phyloP scores from a whole-genome alignment of 495 filamentous ascomycete species.

The Thermothielavioides terrestris region DNA sequence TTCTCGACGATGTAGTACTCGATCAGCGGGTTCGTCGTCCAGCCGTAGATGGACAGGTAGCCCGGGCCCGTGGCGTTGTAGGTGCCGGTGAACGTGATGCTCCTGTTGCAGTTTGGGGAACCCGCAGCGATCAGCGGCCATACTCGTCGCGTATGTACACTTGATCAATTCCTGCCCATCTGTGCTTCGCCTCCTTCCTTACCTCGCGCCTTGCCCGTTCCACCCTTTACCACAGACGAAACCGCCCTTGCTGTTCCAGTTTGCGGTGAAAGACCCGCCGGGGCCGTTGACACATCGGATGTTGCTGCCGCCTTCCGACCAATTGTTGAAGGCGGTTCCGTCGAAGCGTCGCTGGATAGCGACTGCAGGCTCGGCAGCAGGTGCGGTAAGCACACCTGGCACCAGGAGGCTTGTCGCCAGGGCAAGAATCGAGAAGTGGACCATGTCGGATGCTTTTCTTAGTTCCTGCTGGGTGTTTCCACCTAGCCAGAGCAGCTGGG shows the following conservation, averaged over 20 bases:
- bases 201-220: conserved; percentile 15
- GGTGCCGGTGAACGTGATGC: conserved; percentile 46
- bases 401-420: not conserved
- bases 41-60: conserved; percentile 56
- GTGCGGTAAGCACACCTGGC: not conserved
- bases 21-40: conserved; percentile 53
- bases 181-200: no score
- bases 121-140: no score
- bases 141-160: no score
- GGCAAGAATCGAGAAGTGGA: not conserved
- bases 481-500: not conserved
- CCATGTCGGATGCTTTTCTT: not conserved
- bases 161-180: no score
- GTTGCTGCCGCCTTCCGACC: conserved; percentile 47
- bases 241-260: conserved; percentile 45
- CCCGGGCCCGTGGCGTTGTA: conserved; percentile 51
- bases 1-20: conserved; percentile 60
- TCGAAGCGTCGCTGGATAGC: not conserved
- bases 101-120: conserved; percentile 20
- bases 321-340: conserved; percentile 43
- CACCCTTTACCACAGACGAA: conserved; percentile 57
- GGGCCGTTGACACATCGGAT: conserved; percentile 48
- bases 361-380: not conserved
- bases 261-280: conserved; percentile 44
- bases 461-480: not conserved